These are phyloP conservation scores for Hsuehochloa calcarea DNA, from an alignment of 176 grass and related monocot genomes.

Conservation along the genomic window DNA sequence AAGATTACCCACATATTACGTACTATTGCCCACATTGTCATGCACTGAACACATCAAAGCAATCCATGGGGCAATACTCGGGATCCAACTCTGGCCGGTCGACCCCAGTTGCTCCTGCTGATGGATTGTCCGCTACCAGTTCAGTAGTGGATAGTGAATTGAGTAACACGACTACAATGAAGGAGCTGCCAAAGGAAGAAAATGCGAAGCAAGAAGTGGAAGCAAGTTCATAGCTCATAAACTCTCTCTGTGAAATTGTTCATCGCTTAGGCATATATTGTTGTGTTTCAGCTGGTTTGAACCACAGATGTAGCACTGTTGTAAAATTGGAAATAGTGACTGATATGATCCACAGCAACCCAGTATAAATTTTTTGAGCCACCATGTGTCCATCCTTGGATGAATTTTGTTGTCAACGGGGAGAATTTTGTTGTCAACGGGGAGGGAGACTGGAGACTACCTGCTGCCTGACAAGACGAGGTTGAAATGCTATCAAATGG, in stretches of 20 bases:
- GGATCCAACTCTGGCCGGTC: conserved; percentile 45
- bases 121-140: conserved; percentile 38
- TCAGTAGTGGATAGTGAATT: conserved; percentile 40
- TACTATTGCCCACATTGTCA: conserved; percentile 94
- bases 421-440: conserved; percentile 41
- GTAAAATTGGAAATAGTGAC: conserved; percentile 53
- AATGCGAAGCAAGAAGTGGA: conserved; percentile 30
- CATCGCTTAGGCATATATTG: conserved; percentile 16
- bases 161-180: conserved; percentile 40
- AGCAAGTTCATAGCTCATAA: conserved; percentile 21
- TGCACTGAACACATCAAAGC: conserved; percentile 66
- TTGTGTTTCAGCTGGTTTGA: conserved; percentile 37
- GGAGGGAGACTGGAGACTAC: conserved; percentile 15
- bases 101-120: conserved; percentile 40
- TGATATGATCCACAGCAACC: conserved; percentile 36
- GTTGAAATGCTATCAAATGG: neutral
- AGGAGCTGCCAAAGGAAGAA: conserved; percentile 45
- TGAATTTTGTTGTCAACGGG: conserved; percentile 46
- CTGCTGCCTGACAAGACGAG: conserved; percentile 16
- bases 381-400: conserved; percentile 23
- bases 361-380: conserved; percentile 1
- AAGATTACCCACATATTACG: conserved; percentile 80
- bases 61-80: conserved; percentile 44
- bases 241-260: conserved; percentile 37
- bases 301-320: conserved; percentile 41